Evolutionary conservation across 768 basidiomycete species (phyloP), one percentile per base, ranked within the genome.

Genomic region (Mycena pura): DNA sequence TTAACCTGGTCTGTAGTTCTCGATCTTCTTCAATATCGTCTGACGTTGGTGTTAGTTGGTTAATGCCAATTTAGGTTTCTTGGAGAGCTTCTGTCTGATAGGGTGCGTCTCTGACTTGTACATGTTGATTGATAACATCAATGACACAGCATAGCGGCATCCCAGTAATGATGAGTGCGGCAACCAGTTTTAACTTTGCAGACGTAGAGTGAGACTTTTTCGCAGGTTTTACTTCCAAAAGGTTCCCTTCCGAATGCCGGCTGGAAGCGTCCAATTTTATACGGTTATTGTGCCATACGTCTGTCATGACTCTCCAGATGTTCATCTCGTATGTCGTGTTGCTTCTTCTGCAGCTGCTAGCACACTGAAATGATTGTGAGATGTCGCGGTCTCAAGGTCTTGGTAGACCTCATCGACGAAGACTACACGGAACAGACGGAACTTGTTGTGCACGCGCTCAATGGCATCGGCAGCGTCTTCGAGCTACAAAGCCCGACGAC

Each of bases 181-280:
- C 6, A n/a, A n/a, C n/a, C n/a, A n/a, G n/a, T n/a, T n/a, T n/a
- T n/a, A n/a, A n/a, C n/a, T n/a, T n/a, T n/a, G n/a, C n/a, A n/a
- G n/a, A n/a, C n/a, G n/a, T n/a, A n/a, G n/a, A n/a, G n/a, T n/a
- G n/a, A n/a, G n/a, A n/a, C n/a, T n/a, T 41, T 55, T 24, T 64
- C 52, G 17, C 25, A 93, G 93, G 89, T 43, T 99, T 96, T 71
- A 95, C 96, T 0, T 94, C 93, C 11, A 98, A 96, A 79, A 93
- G 91, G 68, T 94, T 93, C 70, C 89, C 95, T 1, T 87, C 92
- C 13, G 95, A 97, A 72, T 97, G 95, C 68, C 88, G 97, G 32
- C 75, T 92, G n/a, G 93, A 98, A 70, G 96, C 96, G 0, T 98
- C 97, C 2, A 89, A 93, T 68, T 98, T 99, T 74, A 93, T 99